A percentile compares a stretch with the other conserved stretches of the same genome.
Evolutionary conservation across 352 stramenopile species (phyloP).

Genomic region (Globisporangium nagaii): DNA sequence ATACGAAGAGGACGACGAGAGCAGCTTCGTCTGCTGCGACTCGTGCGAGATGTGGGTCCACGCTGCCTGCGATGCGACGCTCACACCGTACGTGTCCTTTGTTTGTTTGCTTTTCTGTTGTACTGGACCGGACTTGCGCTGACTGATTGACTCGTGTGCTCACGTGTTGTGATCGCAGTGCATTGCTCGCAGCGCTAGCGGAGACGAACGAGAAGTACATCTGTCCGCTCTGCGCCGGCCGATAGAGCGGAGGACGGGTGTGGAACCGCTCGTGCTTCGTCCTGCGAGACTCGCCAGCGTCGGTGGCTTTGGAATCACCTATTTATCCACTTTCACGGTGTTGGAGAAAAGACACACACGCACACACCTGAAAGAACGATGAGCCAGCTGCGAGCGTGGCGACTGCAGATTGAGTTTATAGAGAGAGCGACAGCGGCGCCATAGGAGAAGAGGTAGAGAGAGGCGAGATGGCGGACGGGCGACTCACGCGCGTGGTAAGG

Average conservation of each 20-base stretch:
- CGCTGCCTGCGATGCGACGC: slow-evolving; percentile 55
- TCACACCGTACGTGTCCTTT: slow-evolving; percentile 57
- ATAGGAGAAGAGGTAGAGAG: background rate
- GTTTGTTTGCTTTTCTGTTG: background rate
- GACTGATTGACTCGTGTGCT: slow-evolving; percentile 6
- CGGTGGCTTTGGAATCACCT: background rate
- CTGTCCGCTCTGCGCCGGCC: slow-evolving; percentile 65
- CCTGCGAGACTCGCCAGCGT: background rate
- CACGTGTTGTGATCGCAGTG: slow-evolving; percentile 18
- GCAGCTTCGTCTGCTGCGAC: slow-evolving; percentile 85
- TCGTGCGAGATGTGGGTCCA: slow-evolving; percentile 88
- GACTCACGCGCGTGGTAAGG: background rate
- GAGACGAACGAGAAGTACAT: slow-evolving; percentile 84
- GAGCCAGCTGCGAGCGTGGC: too few species aligned
- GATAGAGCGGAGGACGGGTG: slow-evolving; percentile 4
- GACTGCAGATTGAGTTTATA: background rate
- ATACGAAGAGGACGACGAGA: slow-evolving; percentile 84
- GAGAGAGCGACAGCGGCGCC: background rate
- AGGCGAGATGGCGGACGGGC: background rate
- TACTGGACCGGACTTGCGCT: background rate
- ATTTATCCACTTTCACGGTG: slow-evolving; percentile 12
- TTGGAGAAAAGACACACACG: too few species aligned
- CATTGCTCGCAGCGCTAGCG: slow-evolving; percentile 44
- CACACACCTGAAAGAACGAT: too few species aligned
- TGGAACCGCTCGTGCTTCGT: too few species aligned